Percentiles rank a stretch among this genome's conserved stretches.
These are phyloP conservation scores for Kwoniella dendrophila DNA, from an alignment of 768 basidiomycete species.

Conservation along the genomic window DNA sequence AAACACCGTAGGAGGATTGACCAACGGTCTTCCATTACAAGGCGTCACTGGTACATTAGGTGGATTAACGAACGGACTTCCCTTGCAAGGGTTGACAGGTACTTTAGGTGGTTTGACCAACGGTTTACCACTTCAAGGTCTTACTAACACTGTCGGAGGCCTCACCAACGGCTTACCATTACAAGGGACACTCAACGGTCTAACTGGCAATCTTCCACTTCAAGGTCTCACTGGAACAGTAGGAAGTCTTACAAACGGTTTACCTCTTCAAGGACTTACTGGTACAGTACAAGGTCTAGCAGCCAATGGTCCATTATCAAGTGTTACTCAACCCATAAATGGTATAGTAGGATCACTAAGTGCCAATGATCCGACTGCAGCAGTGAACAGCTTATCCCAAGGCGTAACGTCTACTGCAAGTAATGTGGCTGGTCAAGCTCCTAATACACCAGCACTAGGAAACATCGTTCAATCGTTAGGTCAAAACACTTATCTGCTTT, in stretches of 20 bases:
- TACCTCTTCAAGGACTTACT: background rate
- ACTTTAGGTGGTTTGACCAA: constrained; percentile 2
- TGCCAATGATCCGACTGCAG: background rate
- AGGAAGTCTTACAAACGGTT: constrained; percentile 1
- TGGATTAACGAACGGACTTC: constrained; percentile 9
- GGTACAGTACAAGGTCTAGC: background rate
- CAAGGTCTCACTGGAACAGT: background rate
- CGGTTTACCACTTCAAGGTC: constrained; percentile 8
- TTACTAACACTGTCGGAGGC: constrained; percentile 9
- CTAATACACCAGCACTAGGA: background rate
- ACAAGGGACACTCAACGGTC: background rate
- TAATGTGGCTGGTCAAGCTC: background rate
- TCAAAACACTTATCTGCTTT: constrained; percentile 15
- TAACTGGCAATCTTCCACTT: background rate
- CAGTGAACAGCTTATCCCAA: background rate
- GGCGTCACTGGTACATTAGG: background rate
- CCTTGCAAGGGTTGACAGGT: constrained; percentile 3
- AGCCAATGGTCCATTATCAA: background rate
- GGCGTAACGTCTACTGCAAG: background rate
- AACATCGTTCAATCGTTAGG: constrained; percentile 17
- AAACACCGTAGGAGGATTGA: constrained; percentile 3
- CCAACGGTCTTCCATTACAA: constrained; percentile 4
- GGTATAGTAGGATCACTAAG: background rate
- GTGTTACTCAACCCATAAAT: background rate
- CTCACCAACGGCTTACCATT: constrained; percentile 1